Base-by-base conservation (phyloP, 2,329 filamentous ascomycete genomes). In the Decorospora gaudefroyi region DNA sequence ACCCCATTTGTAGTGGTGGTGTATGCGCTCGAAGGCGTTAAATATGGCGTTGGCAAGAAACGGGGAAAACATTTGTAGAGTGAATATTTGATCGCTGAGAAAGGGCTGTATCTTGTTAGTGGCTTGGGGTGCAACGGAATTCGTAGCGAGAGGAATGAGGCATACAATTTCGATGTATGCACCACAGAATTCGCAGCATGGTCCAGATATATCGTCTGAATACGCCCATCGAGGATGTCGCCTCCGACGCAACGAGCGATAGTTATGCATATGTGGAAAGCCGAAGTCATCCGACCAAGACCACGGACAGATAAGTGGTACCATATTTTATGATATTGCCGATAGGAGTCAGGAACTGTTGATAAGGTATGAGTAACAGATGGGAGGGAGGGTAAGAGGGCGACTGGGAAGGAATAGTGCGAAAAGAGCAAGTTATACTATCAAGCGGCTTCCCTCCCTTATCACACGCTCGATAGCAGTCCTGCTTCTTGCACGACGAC, bases 181-280 rank as follows among this genome's bases (percentile, higher is more conserved):
- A 18, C 28, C 34, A 30, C 51, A 54, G 12, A 49, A 44, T 4
- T 52, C 45, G 30, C 51, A 54, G 26, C 45, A 54, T 29, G 31
- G 35, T n/a, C 30, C 18, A 19, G 26, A 17, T 12, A 36, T 15
- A 17, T 29, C 13, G 13, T 42, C 25, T 10, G 34, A 16, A 13
- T 37, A 46, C 5, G 44, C 22, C 50, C 47, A 53, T 21, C 22
- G 19, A 25, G 47, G 40, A 17, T 32, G 29, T 21, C 30, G 40
- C 25, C 38, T 25, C 23, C 19, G 33, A 5, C 11, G 15, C 3
- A 21, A 32, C 16, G 47, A 31, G 23, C 27, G 19, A 36, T 36
- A 41, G 35, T 18, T 17, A 22, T 40, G 36, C 10, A 10, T n/a
- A 23, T 46, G 32, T 42, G 40, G 40, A 21, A 33, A 37, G 32